A percentile compares a stretch with the other conserved stretches of the same genome.
These are phyloP conservation scores for Curvularia lunata DNA, from an alignment of 2,329 filamentous ascomycete genomes.

Conservation along the genomic window DNA sequence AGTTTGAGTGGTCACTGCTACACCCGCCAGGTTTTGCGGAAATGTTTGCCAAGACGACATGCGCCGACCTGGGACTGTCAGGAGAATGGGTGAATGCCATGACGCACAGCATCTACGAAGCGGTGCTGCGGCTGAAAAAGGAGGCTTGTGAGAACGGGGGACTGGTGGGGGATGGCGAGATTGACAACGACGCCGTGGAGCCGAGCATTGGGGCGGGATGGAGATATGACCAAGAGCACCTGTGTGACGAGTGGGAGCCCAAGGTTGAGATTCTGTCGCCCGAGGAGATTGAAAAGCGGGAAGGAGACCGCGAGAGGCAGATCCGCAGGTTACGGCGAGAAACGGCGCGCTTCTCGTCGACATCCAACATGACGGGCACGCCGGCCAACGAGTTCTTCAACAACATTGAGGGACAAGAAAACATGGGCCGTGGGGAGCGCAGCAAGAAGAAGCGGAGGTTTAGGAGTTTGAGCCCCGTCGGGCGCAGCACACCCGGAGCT, in stretches of 20 bases:
- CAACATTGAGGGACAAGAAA: slow-evolving; percentile 64
- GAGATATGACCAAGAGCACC: slow-evolving; percentile 91
- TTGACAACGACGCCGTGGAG: slow-evolving; percentile 88
- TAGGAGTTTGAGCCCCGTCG: slow-evolving; percentile 82
- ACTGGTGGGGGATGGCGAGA: slow-evolving; percentile 74
- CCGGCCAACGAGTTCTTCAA: slow-evolving; percentile 69
- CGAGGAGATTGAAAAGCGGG: slow-evolving; percentile 96
- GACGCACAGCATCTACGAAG: slow-evolving; percentile 96
- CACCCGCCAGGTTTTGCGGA: slow-evolving; percentile 92
- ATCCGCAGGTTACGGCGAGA: slow-evolving; percentile 85
- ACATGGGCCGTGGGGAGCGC: slow-evolving; percentile 89
- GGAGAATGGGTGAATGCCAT: slow-evolving; percentile 95
- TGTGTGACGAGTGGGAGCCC: slow-evolving; percentile 65
- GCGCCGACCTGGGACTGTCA: slow-evolving; percentile 84
- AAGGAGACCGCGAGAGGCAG: slow-evolving; percentile 91
- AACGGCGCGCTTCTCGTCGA: slow-evolving; percentile 90
- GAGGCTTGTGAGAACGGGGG: slow-evolving; percentile 93
- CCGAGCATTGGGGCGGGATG: slow-evolving; percentile 81
- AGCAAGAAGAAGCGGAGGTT: slow-evolving; percentile 96
- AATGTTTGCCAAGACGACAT: slow-evolving; percentile 89
- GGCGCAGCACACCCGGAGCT: slow-evolving; percentile 80
- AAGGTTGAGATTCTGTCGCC: slow-evolving; percentile 72
- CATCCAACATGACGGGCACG: slow-evolving; percentile 76
- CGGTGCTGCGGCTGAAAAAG: slow-evolving; percentile 90
- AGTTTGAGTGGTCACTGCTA: slow-evolving; percentile 95